phyloP scores from a whole-genome alignment of 495 filamentous ascomycete species.

The Tuber melanosporum region DNA sequence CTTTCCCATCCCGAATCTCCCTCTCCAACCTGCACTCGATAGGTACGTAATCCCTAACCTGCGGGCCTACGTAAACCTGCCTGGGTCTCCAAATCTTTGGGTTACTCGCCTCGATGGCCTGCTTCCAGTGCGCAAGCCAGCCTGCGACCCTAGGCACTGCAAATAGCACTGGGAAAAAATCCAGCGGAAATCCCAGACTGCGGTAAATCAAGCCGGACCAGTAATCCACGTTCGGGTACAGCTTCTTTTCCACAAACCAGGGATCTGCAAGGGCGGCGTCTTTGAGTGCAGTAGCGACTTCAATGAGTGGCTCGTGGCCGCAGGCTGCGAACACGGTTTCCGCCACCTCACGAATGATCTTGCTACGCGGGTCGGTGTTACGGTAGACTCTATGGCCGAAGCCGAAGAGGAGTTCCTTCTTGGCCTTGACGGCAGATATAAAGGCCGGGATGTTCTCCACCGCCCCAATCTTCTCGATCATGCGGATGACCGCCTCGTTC shows the following conservation, averaged over 20 bases:
- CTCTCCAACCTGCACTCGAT: slow-evolving; percentile 39
- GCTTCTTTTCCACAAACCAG: slow-evolving; percentile 48
- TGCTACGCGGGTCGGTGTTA: slow-evolving; percentile 50
- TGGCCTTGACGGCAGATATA: slow-evolving; percentile 50
- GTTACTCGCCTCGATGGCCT: slow-evolving; percentile 40
- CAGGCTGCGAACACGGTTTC: slow-evolving; percentile 44
- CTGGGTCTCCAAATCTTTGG: slow-evolving; percentile 46
- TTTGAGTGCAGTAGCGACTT: slow-evolving; percentile 51
- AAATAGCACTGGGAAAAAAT: slow-evolving; percentile 45
- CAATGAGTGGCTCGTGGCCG: slow-evolving; percentile 46
- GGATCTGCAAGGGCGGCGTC: slow-evolving; percentile 48
- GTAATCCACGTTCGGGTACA: slow-evolving; percentile 56
- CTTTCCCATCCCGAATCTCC: slow-evolving; percentile 30
- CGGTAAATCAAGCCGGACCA: slow-evolving; percentile 55
- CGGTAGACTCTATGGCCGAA: slow-evolving; percentile 57
- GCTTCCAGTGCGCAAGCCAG: slow-evolving; percentile 46
- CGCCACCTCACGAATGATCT: slow-evolving; percentile 48
- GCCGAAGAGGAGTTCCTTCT: slow-evolving; percentile 53
- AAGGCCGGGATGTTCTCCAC: slow-evolving; percentile 48
- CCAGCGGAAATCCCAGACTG: slow-evolving; percentile 48
- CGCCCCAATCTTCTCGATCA: slow-evolving; percentile 47
- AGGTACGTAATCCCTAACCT: slow-evolving; percentile 40
- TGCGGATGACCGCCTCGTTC: slow-evolving; percentile 52
- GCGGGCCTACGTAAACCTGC: slow-evolving; percentile 44
- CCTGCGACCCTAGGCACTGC: slow-evolving; percentile 45